Conservation (phyloP, 192 early-diverging fungal genomes). For the Podila epigama region DNA sequence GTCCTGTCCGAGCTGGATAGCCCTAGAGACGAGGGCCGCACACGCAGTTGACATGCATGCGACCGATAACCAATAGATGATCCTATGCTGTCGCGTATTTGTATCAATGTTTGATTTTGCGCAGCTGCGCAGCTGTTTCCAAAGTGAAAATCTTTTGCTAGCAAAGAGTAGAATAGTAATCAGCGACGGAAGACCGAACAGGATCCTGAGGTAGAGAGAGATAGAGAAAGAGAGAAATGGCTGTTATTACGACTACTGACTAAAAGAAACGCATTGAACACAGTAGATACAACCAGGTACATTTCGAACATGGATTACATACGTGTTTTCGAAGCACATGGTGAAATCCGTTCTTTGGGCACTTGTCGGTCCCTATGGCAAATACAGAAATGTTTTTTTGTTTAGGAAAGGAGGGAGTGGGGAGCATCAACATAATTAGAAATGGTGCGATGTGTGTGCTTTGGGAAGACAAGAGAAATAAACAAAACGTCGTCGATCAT, state of each 20-base stretch:
- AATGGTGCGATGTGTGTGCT: background rate
- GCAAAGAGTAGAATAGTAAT: background rate
- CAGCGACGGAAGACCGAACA: background rate
- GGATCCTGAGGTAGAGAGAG: background rate
- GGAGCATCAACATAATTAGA: background rate
- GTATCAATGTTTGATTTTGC: background rate
- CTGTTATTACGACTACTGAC: background rate
- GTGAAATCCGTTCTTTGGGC: background rate
- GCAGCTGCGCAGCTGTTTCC: background rate
- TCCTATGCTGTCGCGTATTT: background rate
- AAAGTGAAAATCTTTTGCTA: background rate
- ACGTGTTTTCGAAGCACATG: slow-evolving; percentile 4
- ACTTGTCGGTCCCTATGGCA: slow-evolving; percentile 3
- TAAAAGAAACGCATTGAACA: too few relatives aligned
- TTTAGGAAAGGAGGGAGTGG: background rate
- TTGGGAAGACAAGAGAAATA: background rate
- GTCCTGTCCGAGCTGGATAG: background rate
- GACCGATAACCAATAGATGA: background rate
- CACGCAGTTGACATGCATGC: background rate
- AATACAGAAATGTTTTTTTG: background rate
- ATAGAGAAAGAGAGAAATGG: too few relatives aligned
- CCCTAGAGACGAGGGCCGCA: background rate
- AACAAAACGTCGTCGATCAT: background rate
- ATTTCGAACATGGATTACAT: too few relatives aligned
- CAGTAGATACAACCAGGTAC: too few relatives aligned